Evolutionary conservation across 2,329 filamentous ascomycete species (phyloP), one percentile per base, ranked within the genome.

Genomic region (Simplicillium aogashimaense): DNA sequence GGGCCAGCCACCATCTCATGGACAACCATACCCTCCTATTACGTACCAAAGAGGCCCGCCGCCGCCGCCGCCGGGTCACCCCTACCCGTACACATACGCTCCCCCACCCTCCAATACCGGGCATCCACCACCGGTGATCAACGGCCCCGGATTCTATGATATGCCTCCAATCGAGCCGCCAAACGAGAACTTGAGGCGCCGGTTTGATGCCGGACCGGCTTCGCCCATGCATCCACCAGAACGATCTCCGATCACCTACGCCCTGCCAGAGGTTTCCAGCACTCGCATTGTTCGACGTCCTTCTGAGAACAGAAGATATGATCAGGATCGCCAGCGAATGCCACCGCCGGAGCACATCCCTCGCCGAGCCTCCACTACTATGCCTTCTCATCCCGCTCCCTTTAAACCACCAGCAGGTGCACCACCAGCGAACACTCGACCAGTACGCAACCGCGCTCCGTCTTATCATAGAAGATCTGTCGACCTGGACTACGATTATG

Each of bases 321-420:
- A 67, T 1, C 65, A 72, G 2, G 69, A 71, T 38, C 61, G 65
- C 28, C 56, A 50, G 37, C 58, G 60, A 25, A 72, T 74, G 70
- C 71, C 72, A 16, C 70, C 71, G 10, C 70, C 70, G 4, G 53
- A 53, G 2, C 51, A 44, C 18, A 48, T 58, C 31, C 58, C 58
- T 15, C 41, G 41, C 37, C 54, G 67, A 12, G 65, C 63, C 8
- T 52, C 50, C 37, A 58, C 53, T 35, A 58, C 53, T 29, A 56
- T 52, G 28, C 61, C 50, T 42, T 43, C 50, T 50, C 39, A 55
- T 46, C 44, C 51, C 14, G 55, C 34, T 47, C 54, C 25, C 9
- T 54, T 56, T 38, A 53, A 51, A 9, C 53, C 58, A 3, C 53
- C 56, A n/a, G 50, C 51, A 7, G 42, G 39, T 25, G 20, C 6